Percentiles rank a stretch among this genome's conserved stretches.
phyloP scores from a whole-genome alignment of 495 filamentous ascomycete species.

The Aspergillus funiculosus region DNA sequence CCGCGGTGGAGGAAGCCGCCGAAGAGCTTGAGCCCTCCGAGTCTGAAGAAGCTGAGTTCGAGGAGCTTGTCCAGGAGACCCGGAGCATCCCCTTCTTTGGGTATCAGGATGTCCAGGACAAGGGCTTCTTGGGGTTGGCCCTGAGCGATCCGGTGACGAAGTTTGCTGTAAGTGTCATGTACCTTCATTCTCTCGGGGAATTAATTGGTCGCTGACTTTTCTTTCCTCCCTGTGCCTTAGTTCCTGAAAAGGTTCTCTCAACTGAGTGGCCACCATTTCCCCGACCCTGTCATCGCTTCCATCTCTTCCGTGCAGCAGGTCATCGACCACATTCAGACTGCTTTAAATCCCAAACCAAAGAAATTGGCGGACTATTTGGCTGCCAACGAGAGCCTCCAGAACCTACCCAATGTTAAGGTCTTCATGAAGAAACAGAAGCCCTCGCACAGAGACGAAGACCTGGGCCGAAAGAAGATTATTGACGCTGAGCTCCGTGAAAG shows the following conservation, averaged over 20 bases:
- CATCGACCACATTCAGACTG: conserved; percentile 39
- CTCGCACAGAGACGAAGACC: conserved; percentile 63
- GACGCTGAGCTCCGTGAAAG: conserved; percentile 61
- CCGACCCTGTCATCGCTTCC: conserved; percentile 56
- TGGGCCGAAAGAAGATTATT: conserved; percentile 84
- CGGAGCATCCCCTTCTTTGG: conserved; percentile 13
- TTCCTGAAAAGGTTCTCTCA: conserved; percentile 71
- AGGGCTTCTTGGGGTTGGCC: conserved; percentile 33
- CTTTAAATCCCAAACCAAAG: conserved; percentile 53
- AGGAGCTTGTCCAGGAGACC: conserved; percentile 8
- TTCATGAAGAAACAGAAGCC: conserved; percentile 53
- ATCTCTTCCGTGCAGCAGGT: conserved; percentile 51
- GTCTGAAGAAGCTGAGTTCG: conserved; percentile 11
- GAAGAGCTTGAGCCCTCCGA: conserved; percentile 1
- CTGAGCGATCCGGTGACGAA: conserved; percentile 56
- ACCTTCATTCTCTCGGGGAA: background rate
- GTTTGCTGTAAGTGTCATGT: conserved; percentile 57
- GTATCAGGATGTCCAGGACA: conserved; percentile 17
- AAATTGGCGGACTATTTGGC: conserved; percentile 42
- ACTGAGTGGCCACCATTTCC: conserved; percentile 65
- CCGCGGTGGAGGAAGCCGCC: conserved; percentile 6
- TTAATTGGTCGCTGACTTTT: too few relatives aligned
- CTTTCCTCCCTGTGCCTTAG: conserved; percentile 37
- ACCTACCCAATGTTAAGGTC: conserved; percentile 66
- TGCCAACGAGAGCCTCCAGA: conserved; percentile 34